Evolutionary conservation across 176 grass and related monocot species (phyloP).

Genomic region (Melocanna baccifera): DNA sequence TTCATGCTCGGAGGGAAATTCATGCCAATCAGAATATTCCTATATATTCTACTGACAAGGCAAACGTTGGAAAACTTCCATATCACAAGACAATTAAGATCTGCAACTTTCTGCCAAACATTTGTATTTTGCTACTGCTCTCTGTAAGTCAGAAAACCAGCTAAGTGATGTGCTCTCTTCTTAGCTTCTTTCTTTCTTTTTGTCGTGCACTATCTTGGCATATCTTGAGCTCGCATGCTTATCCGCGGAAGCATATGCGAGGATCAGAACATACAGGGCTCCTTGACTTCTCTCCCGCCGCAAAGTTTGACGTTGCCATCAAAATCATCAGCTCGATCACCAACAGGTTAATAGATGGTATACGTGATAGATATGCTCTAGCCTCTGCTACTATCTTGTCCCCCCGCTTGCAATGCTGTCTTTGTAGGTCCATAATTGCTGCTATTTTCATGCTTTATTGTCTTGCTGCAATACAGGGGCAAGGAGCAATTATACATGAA

Average conservation of each 20-base stretch:
- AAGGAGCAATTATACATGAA: background rate
- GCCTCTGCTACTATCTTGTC: background rate
- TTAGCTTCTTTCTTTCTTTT: background rate
- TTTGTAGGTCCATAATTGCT: background rate
- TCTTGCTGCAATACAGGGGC: background rate
- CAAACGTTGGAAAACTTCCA: background rate
- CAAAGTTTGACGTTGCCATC: constrained; percentile 16
- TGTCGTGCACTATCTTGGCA: background rate
- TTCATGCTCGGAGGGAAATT: constrained; percentile 22
- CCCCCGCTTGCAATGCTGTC: background rate
- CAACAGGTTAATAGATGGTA: background rate
- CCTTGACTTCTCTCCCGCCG: background rate
- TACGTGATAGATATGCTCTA: background rate
- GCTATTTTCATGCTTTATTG: background rate
- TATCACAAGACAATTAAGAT: background rate
- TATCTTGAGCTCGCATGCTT: constrained; percentile 5
- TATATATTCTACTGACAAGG: background rate
- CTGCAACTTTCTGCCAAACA: constrained; percentile 5
- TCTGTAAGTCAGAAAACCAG: background rate
- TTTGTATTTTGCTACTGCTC: background rate
- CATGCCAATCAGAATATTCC: background rate
- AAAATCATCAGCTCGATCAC: background rate
- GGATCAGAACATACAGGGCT: background rate
- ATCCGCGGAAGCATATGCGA: constrained; percentile 1
- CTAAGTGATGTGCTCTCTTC: background rate